Evolutionary conservation across 2,329 filamentous ascomycete species (phyloP), one percentile per base, ranked within the genome.

Genomic region (Neonectria magnoliae): DNA sequence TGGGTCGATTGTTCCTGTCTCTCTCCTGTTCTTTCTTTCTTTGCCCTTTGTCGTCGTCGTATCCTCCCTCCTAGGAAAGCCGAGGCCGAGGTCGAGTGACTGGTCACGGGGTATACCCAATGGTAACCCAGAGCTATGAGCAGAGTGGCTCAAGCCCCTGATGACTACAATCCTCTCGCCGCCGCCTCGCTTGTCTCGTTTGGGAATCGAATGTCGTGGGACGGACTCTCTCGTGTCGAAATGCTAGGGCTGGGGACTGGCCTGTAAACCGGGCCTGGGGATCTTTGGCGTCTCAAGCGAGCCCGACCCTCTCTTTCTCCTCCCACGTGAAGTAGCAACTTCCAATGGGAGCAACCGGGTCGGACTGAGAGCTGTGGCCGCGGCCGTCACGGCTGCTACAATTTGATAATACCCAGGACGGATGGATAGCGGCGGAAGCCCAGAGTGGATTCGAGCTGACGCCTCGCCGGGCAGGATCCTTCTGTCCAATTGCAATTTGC

Each of bases 381-480:
- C 69, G 69, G 62, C 54, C 60, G 41, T 54, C 54, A 62, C 48
- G 54, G 54, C 44, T 62, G 54, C 48, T 48, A 58, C 60, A 58
- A 48, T 47, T 58, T 45, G 51, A 64, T 64, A 63, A 70, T 71
- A 59, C 55, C 71, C 68, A 73, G 14, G 36, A 65, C 44, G 62
- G 66, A 68, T 68, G 68, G 58, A 70, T 68, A 66, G 73, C 70
- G 68, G 64, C 62, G 57, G 62, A 71, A 66, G 44, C 68, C 68
- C 55, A 62, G 66, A 64, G 71, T 74, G 71, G 71, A 48, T 74
- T 74, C 71, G 62, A 73, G 71, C 67, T 68, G 66, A 74, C 69
- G 67, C 71, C 71, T 67, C 57, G 56, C 52, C 29, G 53, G 51
- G 58, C 53, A 36, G 41, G 16, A 29, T 20, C 45, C 38, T 16